Conservation (phyloP, 768 basidiomycete genomes). For the Mycena filopes region DNA sequence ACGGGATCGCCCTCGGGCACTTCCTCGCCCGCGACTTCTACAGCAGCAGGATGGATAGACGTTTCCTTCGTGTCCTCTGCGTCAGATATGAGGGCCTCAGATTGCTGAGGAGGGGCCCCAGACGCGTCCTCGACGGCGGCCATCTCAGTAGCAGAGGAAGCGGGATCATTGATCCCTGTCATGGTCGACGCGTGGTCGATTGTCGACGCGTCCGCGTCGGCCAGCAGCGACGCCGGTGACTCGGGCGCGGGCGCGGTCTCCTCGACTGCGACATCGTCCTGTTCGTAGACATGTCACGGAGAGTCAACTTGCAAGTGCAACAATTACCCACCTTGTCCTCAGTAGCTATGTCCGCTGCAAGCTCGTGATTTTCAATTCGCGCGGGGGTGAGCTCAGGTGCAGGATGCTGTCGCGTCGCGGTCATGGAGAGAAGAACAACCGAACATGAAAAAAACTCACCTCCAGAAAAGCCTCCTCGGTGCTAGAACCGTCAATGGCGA, state of each 20-base stretch:
- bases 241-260: neutral
- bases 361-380: neutral
- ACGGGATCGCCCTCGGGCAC: too few relatives aligned
- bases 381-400: neutral
- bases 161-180: too few relatives aligned
- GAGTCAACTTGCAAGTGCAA: neutral
- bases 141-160: too few relatives aligned
- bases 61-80: too few relatives aligned
- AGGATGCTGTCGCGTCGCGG: neutral
- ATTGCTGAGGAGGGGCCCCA: too few relatives aligned
- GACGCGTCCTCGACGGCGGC: too few relatives aligned
- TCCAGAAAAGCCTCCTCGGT: neutral
- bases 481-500: neutral
- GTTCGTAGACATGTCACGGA: neutral
- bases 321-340: slow-evolving; percentile 13
- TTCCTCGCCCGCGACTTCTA: too few relatives aligned
- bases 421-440: neutral
- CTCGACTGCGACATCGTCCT: slow-evolving; percentile 3
- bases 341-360: neutral
- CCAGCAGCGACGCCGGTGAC: too few relatives aligned
- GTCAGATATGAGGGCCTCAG: too few relatives aligned
- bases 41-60: too few relatives aligned
- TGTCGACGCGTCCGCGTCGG: too few relatives aligned
- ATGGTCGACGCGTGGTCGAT: too few relatives aligned
- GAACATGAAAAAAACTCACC: slow-evolving; percentile 6